phyloP scores from a whole-genome alignment of 1,139 yeast genomes.

The Debaryomyces subglobosus region DNA sequence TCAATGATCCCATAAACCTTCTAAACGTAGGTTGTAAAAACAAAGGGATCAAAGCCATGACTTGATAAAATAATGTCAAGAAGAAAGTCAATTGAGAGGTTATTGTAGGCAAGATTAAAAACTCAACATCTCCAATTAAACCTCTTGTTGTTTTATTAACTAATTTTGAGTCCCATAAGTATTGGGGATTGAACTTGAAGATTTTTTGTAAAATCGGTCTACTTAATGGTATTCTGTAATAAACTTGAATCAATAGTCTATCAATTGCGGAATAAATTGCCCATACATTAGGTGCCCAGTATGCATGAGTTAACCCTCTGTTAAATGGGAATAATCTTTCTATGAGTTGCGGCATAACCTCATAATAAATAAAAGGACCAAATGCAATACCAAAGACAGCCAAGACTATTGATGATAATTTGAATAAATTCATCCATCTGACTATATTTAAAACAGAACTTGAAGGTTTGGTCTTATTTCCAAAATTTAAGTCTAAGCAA shows the following conservation, averaged over 20 bases:
- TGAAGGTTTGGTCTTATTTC: slow-evolving; percentile 25
- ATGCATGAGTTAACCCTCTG: slow-evolving; percentile 94
- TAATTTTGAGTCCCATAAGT: slow-evolving; percentile 27
- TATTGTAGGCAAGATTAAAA: slow-evolving; percentile 77
- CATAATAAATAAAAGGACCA: slow-evolving; percentile 73
- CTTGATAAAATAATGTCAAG: slow-evolving; percentile 79
- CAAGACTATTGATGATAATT: slow-evolving; percentile 69
- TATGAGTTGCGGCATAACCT: slow-evolving; percentile 66
- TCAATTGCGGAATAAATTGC: slow-evolving; percentile 89
- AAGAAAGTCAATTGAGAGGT: slow-evolving; percentile 77
- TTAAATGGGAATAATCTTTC: slow-evolving; percentile 87
- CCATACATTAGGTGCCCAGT: slow-evolving; percentile 99
- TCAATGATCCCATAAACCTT: slow-evolving; percentile 79
- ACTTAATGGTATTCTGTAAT: slow-evolving; percentile 48
- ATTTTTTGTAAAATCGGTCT: slow-evolving; percentile 36
- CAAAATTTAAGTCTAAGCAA: slow-evolving; percentile 52
- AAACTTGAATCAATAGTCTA: slow-evolving; percentile 61
- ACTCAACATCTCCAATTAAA: slow-evolving; percentile 85
- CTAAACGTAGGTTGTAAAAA: slow-evolving; percentile 74
- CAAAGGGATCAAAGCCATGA: slow-evolving; percentile 75
- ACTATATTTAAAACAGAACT: slow-evolving; percentile 40
- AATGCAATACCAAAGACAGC: slow-evolving; percentile 69
- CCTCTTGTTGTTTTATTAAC: slow-evolving; percentile 72
- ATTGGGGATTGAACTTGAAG: slow-evolving; percentile 36
- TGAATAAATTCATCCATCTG: slow-evolving; percentile 60